Percentiles rank a stretch among this genome's conserved stretches.
Evolutionary conservation across 2,329 filamentous ascomycete genomes (phyloP).

Genomic region (Penicillium sp.): DNA sequence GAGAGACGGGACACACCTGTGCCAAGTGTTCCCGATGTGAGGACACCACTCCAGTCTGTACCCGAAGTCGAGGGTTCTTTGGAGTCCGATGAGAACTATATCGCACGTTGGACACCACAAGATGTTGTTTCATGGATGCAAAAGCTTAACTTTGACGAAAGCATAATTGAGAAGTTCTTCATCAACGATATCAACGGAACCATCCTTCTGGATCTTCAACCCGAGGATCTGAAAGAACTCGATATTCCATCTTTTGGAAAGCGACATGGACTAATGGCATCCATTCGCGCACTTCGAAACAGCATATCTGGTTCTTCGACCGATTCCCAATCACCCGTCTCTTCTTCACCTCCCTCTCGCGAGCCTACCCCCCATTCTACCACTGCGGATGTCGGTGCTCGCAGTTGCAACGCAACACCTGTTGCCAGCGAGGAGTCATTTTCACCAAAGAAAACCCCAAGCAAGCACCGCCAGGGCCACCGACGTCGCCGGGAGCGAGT

Average conservation of each 20-base stretch:
- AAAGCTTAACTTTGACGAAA: conserved; percentile 6
- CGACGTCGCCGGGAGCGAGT: too few species aligned
- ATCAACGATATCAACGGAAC: conserved; percentile 90
- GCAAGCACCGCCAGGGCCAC: too few species aligned
- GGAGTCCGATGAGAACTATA: conserved; percentile 18
- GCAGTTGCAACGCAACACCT: too few species aligned
- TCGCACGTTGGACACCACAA: conserved; percentile 11
- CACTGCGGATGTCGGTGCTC: too few species aligned
- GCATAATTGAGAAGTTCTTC: conserved; percentile 79
- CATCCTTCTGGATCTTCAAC: conserved; percentile 83
- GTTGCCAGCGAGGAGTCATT: too few species aligned
- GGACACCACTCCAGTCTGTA: not conserved
- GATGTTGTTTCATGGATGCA: conserved; percentile 21
- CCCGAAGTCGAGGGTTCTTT: not conserved
- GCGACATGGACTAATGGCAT: conserved; percentile 63
- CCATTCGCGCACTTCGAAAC: conserved; percentile 57
- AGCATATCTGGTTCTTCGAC: conserved; percentile 19
- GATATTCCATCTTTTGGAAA: conserved; percentile 68
- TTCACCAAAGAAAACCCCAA: too few species aligned
- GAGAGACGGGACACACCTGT: conserved; percentile 27
- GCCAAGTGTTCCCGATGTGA: conserved; percentile 2
- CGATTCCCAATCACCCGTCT: not conserved
- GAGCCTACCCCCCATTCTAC: too few species aligned
- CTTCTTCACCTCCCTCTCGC: too few species aligned
- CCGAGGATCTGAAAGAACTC: conserved; percentile 70